A percentile compares a stretch with the other conserved stretches of the same genome.
phyloP scores from a whole-genome alignment of 2,329 filamentous ascomycete species.

The Allantophomopsis lycopodina region DNA sequence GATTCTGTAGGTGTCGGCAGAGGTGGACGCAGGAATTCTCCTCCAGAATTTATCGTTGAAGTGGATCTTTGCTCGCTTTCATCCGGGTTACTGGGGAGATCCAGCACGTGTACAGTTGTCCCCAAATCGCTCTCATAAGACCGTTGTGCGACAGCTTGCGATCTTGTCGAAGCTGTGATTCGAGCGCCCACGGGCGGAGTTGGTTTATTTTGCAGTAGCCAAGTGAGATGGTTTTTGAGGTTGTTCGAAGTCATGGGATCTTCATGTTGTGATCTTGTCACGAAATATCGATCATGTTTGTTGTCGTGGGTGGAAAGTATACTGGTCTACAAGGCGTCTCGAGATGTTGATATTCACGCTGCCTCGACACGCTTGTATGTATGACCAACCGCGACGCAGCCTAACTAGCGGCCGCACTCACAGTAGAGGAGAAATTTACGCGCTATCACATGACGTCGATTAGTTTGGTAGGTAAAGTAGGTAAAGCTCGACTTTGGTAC shows the following conservation, averaged over 20 bases:
- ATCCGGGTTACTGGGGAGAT: not conserved
- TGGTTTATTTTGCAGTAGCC: slow-evolving; percentile 1
- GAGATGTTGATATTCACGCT: too few species aligned
- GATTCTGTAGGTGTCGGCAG: slow-evolving; percentile 1
- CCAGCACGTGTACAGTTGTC: not conserved
- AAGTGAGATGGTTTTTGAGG: not conserved
- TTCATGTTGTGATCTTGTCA: too few species aligned
- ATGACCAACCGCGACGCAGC: too few species aligned
- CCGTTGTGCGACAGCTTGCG: not conserved
- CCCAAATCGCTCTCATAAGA: not conserved
- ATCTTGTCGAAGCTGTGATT: not conserved
- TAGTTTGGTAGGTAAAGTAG: too few species aligned
- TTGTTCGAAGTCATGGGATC: slow-evolving; percentile 1
- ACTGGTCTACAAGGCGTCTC: too few species aligned
- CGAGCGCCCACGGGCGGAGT: not conserved
- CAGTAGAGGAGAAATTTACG: too few species aligned
- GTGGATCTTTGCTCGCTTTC: not conserved
- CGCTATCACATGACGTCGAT: too few species aligned
- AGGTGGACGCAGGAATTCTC: slow-evolving; percentile 10
- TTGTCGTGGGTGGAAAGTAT: too few species aligned
- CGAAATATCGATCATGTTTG: too few species aligned
- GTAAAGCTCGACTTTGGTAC: too few species aligned
- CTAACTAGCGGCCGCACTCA: too few species aligned
- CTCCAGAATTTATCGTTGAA: slow-evolving; percentile 9
- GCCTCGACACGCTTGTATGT: too few species aligned